Percentiles rank a stretch among this genome's conserved stretches.
Conservation (phyloP, 2,329 filamentous ascomycete species). For the Teratosphaeria zuluensis region DNA sequence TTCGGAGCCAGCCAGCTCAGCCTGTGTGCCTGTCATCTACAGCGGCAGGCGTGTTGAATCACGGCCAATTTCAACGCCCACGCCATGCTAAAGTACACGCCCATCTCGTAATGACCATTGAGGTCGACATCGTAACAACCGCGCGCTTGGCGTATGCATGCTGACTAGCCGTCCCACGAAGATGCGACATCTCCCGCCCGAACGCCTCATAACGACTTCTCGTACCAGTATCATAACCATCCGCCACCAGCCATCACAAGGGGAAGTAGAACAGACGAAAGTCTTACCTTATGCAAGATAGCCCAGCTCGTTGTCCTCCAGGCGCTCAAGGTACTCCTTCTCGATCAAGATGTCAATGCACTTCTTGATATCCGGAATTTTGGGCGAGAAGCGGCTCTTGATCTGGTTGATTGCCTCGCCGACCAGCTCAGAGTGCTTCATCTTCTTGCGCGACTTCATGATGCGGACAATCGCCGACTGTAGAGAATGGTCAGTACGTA, state of each 20-base stretch:
- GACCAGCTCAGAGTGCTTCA: conserved; percentile 94
- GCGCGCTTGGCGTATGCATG: neutral
- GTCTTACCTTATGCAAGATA: conserved; percentile 64
- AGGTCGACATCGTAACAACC: neutral
- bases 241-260: neutral
- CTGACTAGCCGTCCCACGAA: neutral
- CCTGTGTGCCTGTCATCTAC: neutral
- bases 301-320: conserved; percentile 88
- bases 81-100: conserved; percentile 8
- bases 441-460: conserved; percentile 98
- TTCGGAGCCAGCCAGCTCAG: neutral
- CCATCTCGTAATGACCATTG: neutral
- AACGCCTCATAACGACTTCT: neutral
- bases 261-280: neutral
- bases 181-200: neutral
- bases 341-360: conserved; percentile 97
- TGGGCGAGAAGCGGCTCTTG: conserved; percentile 82
- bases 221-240: neutral
- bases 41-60: neutral
- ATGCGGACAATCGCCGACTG: conserved; percentile 97
- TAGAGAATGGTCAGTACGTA: conserved; percentile 22
- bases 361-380: conserved; percentile 95
- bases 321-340: conserved; percentile 94
- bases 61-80: conserved; percentile 13
- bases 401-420: conserved; percentile 95